Evolutionary conservation across 1,139 yeast genomes (phyloP).

Genomic region (Yamadazyma spencermartinsiae): DNA sequence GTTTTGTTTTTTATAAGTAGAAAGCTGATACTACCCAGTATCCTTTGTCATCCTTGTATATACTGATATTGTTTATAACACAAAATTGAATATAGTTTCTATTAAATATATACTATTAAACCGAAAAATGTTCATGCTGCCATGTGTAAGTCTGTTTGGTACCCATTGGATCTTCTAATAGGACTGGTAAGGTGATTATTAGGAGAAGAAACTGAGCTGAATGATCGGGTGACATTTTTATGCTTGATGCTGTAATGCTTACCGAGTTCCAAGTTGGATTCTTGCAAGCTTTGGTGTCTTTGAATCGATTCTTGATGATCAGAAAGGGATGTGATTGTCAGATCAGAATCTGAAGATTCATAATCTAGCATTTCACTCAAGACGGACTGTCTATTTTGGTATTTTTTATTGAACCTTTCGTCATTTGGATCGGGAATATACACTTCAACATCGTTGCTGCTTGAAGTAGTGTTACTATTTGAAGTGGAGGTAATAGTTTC

Average conservation of each 20-base stretch:
- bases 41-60: conserved; percentile 14
- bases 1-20: conserved; percentile 3
- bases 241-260: conserved; percentile 24
- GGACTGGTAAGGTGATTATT: conserved; percentile 13
- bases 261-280: conserved; percentile 18
- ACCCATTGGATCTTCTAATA: conserved; percentile 23
- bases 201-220: conserved; percentile 18
- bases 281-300: conserved; percentile 12
- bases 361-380: conserved; percentile 51
- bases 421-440: conserved; percentile 20
- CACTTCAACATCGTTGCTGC: conserved; percentile 8
- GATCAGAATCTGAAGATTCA: conserved; percentile 24
- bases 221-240: conserved; percentile 11
- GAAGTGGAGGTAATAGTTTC: conserved; percentile 7
- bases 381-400: conserved; percentile 39
- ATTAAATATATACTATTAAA: not conserved
- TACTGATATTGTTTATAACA: conserved; percentile 18
- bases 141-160: conserved; percentile 15
- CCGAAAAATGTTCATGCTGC: conserved; percentile 4
- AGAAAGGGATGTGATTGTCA: conserved; percentile 8
- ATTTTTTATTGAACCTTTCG: conserved; percentile 24
- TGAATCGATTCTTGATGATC: not conserved
- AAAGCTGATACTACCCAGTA: conserved; percentile 1
- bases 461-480: conserved; percentile 8
- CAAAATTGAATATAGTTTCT: conserved; percentile 5